Evolutionary conservation across 768 basidiomycete genomes (phyloP), one percentile per base, ranked within the genome.

Genomic region (Pulveroboletus frians): DNA sequence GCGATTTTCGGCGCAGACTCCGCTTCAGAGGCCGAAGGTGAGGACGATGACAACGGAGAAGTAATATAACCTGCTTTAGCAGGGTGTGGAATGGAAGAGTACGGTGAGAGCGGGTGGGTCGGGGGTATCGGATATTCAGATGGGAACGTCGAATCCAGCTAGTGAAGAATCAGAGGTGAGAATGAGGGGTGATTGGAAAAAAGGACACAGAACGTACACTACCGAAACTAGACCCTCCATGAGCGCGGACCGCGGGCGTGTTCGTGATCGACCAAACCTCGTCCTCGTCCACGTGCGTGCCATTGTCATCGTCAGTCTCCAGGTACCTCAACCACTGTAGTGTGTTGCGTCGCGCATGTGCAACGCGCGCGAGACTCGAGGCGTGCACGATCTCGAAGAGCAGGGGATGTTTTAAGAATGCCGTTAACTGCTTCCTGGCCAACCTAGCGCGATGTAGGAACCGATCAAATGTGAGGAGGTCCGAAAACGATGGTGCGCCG

Each of bases 371-470:
- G 3, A 66, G 49, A 11, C 55, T 53, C 1, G 13, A 0, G 0
- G 41, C 59, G 3, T 55, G 20, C 0, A 60, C 58, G 5, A 80
- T 63, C 44, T 80, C 78, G 34, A 73, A 57, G 39, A 77, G 71
- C 23, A 81, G 59, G 1, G 79, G 80, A 47, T 79, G 73, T 1
- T 56, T 64, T 0, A 75, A 54, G 15, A 62, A 59, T 6, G 52
- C 51, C 6, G 53, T 54, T 0, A 72, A 58, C 50, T 77, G 73
- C 18, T 61, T 57, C 56, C 71, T 68, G 21, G 75, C 65, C 34
- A 62, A 50, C 34, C 54, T 55, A 18, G 68, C 71, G 7, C 80
- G 71, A 20, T 73, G 57, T 39, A 76, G 53, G 59, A 83, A 80
- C 14, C 78, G 73, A 23, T 63, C 55, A 15, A 57, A 67, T 2